These are phyloP conservation scores for Saturnispora diversa DNA, from an alignment of 805 yeast species.

Conservation along the genomic window DNA sequence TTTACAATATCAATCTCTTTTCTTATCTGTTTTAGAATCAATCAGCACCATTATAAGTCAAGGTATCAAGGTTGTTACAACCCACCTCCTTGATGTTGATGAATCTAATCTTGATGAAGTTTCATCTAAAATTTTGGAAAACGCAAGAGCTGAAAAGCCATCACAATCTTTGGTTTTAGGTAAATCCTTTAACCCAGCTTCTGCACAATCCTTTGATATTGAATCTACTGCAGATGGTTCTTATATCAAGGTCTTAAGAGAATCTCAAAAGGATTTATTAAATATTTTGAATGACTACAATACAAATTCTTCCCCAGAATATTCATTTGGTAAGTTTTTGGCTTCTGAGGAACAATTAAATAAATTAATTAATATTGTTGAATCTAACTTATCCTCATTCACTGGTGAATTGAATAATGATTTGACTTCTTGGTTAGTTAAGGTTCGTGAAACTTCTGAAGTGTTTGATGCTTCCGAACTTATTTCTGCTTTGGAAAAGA, in stretches of 20 bases:
- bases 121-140: conserved; percentile 2
- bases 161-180: conserved; percentile 60
- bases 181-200: conserved; percentile 24
- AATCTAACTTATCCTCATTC: conserved; percentile 38
- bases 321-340: conserved; percentile 72
- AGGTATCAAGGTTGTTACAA: conserved; percentile 49
- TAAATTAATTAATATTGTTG: conserved; percentile 37
- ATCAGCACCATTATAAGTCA: conserved; percentile 36
- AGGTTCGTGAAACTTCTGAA: conserved; percentile 33
- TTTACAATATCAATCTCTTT: conserved; percentile 35
- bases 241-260: conserved; percentile 65
- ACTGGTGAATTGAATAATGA: conserved; percentile 44
- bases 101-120: conserved; percentile 30
- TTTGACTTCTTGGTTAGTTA: conserved; percentile 65
- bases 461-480: conserved; percentile 23
- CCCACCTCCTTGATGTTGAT: conserved; percentile 41
- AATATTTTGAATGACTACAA: conserved; percentile 45
- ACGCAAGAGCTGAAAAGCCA: conserved; percentile 42
- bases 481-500: conserved; percentile 26
- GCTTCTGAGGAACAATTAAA: conserved; percentile 45
- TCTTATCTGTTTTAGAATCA: conserved; percentile 67
- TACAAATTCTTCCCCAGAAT: conserved; percentile 72
- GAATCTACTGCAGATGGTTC: conserved; percentile 63
- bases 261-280: conserved; percentile 40
- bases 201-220: conserved; percentile 29